Base-by-base conservation (phyloP, 495 filamentous ascomycete genomes). In the Lasiosphaeria ovina region DNA sequence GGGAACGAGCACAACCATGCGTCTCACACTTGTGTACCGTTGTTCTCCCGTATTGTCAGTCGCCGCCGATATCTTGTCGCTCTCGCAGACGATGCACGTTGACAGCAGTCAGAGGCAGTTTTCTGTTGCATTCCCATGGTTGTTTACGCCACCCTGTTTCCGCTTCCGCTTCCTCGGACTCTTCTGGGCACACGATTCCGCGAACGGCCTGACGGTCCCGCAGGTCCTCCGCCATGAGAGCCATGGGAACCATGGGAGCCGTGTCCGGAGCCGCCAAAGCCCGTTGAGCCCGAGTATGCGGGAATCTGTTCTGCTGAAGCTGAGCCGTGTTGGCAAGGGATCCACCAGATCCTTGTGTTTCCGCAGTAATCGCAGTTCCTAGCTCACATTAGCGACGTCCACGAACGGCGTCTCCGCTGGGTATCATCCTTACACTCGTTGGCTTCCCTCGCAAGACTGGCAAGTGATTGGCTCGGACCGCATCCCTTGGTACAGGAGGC, bases 241-340 rank as follows among this genome's bases (percentile, higher is more conserved):
- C 54, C 48, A 58, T 48, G 24, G 24, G 24, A 24, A 24, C 24
- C 32, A 6, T 51, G 51, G 10, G 51, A 44, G 44, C 45, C 57
- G 4, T 31, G 31, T 17, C 9, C 35, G 34, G 50, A 50, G 54
- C 32, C 14, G 42, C 50, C 11, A 35, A 34, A 47, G 11, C 8
- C 5, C 8, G 7, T 47, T 9, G 12, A 5, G 16, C 44, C 44
- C 7, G 44, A 47, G 33, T 16, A 17, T 10, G 42, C 42, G n/a
- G 35, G 12, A 3, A 11, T 33, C 34, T 59, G 60, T 9, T 11
- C 38, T 7, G 48, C 47, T 35, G 14, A 0, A 3, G 45, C 34
- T 3, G 51, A 34, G 11, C 33, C 12, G 33, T 62, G 60, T 17
- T 53, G 33, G 57, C 63, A 66, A 14, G 63, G 59, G 2, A 47